Percentiles rank a stretch among this genome's conserved stretches.
Conservation (phyloP, 2,329 filamentous ascomycete genomes). For the Trichoderma brevicompactum region DNA sequence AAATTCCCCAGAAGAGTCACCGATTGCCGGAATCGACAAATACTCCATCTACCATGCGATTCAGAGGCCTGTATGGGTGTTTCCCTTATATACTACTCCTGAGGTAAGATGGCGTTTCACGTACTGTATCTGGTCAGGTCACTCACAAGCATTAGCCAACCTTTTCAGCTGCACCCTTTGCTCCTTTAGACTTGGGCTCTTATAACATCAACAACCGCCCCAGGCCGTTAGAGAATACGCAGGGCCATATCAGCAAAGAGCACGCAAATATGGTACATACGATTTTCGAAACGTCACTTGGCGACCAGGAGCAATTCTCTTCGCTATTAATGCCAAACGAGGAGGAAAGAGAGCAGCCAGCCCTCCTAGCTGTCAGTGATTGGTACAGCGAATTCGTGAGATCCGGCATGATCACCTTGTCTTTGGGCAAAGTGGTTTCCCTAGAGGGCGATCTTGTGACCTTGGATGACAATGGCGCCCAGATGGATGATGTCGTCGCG, state of each 20-base stretch:
- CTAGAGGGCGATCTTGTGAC: constrained; percentile 45
- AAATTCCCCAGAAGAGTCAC: constrained; percentile 54
- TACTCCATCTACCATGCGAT: constrained; percentile 70
- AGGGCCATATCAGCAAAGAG: constrained; percentile 66
- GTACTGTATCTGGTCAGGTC: background rate
- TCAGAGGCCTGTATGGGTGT: constrained; percentile 72
- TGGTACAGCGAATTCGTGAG: constrained; percentile 76
- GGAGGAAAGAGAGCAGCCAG: constrained; percentile 54
- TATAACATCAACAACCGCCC: constrained; percentile 71
- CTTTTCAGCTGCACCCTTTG: constrained; percentile 60
- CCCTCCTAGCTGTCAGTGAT: constrained; percentile 71
- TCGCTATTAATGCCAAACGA: constrained; percentile 46
- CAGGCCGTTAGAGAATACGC: constrained; percentile 61
- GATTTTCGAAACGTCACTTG: constrained; percentile 54
- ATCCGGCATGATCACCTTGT: constrained; percentile 60
- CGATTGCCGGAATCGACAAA: constrained; percentile 49
- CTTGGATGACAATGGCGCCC: constrained; percentile 36
- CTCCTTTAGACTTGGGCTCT: constrained; percentile 73
- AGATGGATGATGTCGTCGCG: constrained; percentile 63
- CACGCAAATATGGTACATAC: constrained; percentile 59
- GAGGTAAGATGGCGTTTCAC: constrained; percentile 45
- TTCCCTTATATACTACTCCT: constrained; percentile 63
- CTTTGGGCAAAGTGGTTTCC: constrained; percentile 50
- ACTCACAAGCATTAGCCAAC: constrained; percentile 43
- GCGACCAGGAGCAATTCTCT: constrained; percentile 59